These are phyloP conservation scores for Beauveria australis DNA, from an alignment of 2,329 filamentous ascomycete genomes.

Conservation along the genomic window DNA sequence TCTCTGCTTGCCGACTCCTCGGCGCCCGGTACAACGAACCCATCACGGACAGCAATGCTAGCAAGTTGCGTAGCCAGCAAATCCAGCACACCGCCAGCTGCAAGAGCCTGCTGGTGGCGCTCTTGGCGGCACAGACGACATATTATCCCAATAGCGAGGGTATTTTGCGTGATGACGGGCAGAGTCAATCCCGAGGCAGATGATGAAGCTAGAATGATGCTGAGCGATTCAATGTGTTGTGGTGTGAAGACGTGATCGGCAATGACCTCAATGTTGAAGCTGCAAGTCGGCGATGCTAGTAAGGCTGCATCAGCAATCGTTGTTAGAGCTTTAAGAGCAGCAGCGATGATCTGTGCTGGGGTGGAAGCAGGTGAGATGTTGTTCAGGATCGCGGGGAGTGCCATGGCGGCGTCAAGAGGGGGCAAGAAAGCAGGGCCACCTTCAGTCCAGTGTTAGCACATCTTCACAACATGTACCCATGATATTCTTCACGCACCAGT, in stretches of 20 bases:
- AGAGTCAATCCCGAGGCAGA: constrained; percentile 44
- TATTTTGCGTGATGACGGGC: constrained; percentile 53
- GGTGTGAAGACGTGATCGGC: constrained; percentile 58
- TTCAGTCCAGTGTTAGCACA: constrained; percentile 26
- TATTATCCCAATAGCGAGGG: constrained; percentile 49
- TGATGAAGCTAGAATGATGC: constrained; percentile 45
- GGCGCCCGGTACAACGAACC: constrained; percentile 59
- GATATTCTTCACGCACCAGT: constrained; percentile 50
- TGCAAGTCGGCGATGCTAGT: constrained; percentile 43
- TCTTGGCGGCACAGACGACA: constrained; percentile 58
- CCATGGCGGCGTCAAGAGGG: constrained; percentile 60
- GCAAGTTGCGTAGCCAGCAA: constrained; percentile 67
- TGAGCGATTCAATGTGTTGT: constrained; percentile 53
- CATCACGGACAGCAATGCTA: constrained; percentile 59
- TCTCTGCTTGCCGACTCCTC: constrained; percentile 46
- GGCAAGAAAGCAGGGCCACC: constrained; percentile 72
- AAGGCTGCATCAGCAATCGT: constrained; percentile 60
- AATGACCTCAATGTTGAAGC: constrained; percentile 41
- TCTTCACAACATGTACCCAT: neutral
- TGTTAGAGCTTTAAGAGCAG: constrained; percentile 66
- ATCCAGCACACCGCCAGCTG: constrained; percentile 68
- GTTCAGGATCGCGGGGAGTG: constrained; percentile 62
- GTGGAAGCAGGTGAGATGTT: constrained; percentile 59
- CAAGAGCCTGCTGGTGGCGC: constrained; percentile 60
- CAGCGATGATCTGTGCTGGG: constrained; percentile 58